Evolutionary conservation across 495 filamentous ascomycete species (phyloP).

Genomic region (Daldinia decipiens): DNA sequence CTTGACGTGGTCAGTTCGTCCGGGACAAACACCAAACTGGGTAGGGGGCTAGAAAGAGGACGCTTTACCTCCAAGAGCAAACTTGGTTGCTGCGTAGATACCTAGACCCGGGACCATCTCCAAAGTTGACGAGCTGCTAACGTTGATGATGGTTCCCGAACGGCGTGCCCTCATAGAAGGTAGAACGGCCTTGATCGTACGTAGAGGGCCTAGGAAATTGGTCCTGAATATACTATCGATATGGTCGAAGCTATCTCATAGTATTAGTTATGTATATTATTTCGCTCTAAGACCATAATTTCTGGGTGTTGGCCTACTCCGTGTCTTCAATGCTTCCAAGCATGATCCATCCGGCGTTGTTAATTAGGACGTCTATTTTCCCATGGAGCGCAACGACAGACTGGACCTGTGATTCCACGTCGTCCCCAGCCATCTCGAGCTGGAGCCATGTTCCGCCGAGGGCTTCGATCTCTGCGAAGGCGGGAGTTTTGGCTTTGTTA

Average conservation of each 20-base stretch:
- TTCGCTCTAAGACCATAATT: background rate
- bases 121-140: constrained; percentile 50
- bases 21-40: background rate
- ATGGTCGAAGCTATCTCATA: constrained; percentile 42
- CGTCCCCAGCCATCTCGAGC: constrained; percentile 52
- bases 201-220: constrained; percentile 60
- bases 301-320: constrained; percentile 35
- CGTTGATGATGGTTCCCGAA: constrained; percentile 56
- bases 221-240: constrained; percentile 52
- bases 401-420: constrained; percentile 48
- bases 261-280: constrained; percentile 5
- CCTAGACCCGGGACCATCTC: constrained; percentile 35
- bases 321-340: constrained; percentile 59
- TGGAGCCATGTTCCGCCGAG: constrained; percentile 53
- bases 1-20: constrained; percentile 18
- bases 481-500: constrained; percentile 46
- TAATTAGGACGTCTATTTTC: constrained; percentile 61
- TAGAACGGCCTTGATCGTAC: constrained; percentile 57
- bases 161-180: constrained; percentile 58
- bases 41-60: background rate
- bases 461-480: constrained; percentile 49
- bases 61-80: constrained; percentile 49
- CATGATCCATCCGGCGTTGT: constrained; percentile 60
- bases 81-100: constrained; percentile 58
- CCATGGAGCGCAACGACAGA: constrained; percentile 51